A percentile compares a stretch with the other conserved stretches of the same genome.
These are phyloP conservation scores for Tolypocladium cylindrosporum DNA, from an alignment of 2,329 filamentous ascomycete genomes.

Conservation along the genomic window DNA sequence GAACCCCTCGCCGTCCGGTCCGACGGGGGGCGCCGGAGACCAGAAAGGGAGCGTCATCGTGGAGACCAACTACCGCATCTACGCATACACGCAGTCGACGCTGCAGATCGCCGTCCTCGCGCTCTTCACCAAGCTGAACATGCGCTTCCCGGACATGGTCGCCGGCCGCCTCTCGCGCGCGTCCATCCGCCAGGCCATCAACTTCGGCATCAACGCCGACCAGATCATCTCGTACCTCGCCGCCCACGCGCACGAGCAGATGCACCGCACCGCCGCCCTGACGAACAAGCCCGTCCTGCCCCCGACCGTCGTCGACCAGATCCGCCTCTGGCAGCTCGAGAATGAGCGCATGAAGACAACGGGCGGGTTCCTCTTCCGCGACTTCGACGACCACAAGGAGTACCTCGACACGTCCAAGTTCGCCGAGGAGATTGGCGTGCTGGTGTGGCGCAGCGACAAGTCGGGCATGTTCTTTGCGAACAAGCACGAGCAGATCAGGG, in stretches of 20 bases:
- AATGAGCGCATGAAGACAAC: constrained; percentile 86
- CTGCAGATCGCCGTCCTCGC: constrained; percentile 90
- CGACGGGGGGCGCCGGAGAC: constrained; percentile 25
- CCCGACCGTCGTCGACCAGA: constrained; percentile 94
- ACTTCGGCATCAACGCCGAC: constrained; percentile 83
- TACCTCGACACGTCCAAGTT: constrained; percentile 65
- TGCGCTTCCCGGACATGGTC: constrained; percentile 90
- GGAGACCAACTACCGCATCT: constrained; percentile 95
- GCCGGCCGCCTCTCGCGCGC: constrained; percentile 83
- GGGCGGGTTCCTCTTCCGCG: constrained; percentile 77
- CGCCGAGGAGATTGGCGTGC: constrained; percentile 81
- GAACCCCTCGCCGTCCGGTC: constrained; percentile 24
- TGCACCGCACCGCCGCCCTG: constrained; percentile 57
- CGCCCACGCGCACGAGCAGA: constrained; percentile 88
- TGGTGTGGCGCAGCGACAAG: constrained; percentile 75
- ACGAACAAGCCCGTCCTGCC: constrained; percentile 66
- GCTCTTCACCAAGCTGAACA: constrained; percentile 78
- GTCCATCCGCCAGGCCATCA: constrained; percentile 79
- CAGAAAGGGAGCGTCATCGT: constrained; percentile 81
- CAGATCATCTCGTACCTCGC: constrained; percentile 92
- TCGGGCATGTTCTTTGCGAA: constrained; percentile 86
- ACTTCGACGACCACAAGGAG: constrained; percentile 65
- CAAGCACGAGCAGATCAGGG: constrained; percentile 77
- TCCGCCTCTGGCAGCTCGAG: constrained; percentile 94
- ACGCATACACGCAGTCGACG: constrained; percentile 90